A percentile compares a stretch with the other conserved stretches of the same genome.
These are phyloP conservation scores for Claviceps spartinae DNA, from an alignment of 2,329 filamentous ascomycete genomes.

Conservation along the genomic window DNA sequence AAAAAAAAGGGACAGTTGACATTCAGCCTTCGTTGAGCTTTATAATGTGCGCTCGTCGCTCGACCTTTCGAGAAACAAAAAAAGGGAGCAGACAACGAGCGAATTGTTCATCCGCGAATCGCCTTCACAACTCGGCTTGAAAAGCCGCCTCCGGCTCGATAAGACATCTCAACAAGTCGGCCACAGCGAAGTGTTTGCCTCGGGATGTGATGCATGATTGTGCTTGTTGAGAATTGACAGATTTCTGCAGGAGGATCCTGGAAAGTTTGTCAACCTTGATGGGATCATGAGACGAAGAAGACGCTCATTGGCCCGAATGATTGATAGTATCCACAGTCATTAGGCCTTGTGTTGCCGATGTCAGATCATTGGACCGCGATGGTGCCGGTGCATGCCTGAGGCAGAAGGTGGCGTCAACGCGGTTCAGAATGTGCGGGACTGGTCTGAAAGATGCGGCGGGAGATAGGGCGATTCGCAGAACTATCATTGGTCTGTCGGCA, in stretches of 20 bases:
- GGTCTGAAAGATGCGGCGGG: conserved; percentile 14
- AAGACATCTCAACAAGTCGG: too few relatives aligned
- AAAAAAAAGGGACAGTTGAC: too few relatives aligned
- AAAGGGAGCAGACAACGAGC: too few relatives aligned
- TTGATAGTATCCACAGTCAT: neutral
- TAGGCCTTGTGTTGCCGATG: conserved; percentile 4
- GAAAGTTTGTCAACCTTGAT: neutral
- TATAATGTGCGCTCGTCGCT: too few relatives aligned
- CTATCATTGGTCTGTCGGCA: neutral
- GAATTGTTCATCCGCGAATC: too few relatives aligned
- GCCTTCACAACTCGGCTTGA: too few relatives aligned
- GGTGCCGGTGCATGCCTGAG: conserved; percentile 15
- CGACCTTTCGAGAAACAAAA: too few relatives aligned
- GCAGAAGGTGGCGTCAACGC: conserved; percentile 9
- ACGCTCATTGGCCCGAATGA: conserved; percentile 2
- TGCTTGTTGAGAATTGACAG: neutral
- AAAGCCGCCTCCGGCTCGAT: too few relatives aligned
- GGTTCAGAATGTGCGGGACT: conserved; percentile 15
- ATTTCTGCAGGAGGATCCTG: neutral
- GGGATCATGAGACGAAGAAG: conserved; percentile 3
- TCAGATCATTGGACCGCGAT: conserved; percentile 3
- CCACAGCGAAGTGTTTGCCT: too few relatives aligned
- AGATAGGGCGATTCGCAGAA: conserved; percentile 1
- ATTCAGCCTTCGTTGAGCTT: neutral
- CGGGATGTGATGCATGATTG: too few relatives aligned